phyloP scores from a whole-genome alignment of 805 yeast species.

The Vanderwaltozyma verrucispora region DNA sequence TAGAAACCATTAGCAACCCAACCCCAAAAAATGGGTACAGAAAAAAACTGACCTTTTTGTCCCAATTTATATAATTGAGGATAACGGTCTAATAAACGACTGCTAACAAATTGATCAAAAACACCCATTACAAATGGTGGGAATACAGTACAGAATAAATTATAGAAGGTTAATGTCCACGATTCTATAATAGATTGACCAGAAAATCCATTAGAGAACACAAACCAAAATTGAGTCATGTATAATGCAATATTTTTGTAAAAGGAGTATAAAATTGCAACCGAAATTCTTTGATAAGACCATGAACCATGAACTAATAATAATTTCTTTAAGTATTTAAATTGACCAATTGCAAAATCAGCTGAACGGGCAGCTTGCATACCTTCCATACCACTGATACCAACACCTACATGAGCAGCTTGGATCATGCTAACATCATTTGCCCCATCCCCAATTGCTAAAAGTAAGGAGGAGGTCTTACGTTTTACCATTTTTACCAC shows the following conservation, averaged over 20 bases:
- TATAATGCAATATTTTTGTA: slow-evolving; percentile 92
- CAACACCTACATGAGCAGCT: slow-evolving; percentile 99
- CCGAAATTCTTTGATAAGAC: slow-evolving; percentile 92
- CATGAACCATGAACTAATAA: slow-evolving; percentile 93
- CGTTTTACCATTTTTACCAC: slow-evolving; percentile 91
- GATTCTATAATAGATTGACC: slow-evolving; percentile 96
- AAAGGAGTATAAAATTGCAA: slow-evolving; percentile 87
- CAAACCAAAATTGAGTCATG: slow-evolving; percentile 98
- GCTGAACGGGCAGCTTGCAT: slow-evolving; percentile 99
- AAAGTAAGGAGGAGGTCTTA: slow-evolving; percentile 56
- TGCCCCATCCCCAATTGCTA: slow-evolving; percentile 99
- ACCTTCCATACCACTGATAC: slow-evolving; percentile 98
- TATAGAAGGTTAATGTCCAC: slow-evolving; percentile 95
- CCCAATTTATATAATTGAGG: slow-evolving; percentile 91
- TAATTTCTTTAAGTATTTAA: slow-evolving; percentile 72
- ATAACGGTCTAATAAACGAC: slow-evolving; percentile 78
- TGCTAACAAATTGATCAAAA: slow-evolving; percentile 91
- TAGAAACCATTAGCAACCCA: slow-evolving; percentile 95
- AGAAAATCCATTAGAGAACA: slow-evolving; percentile 81
- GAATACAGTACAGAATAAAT: slow-evolving; percentile 84
- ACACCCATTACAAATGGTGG: slow-evolving; percentile 97
- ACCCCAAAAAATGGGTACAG: slow-evolving; percentile 89
- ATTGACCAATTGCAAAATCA: slow-evolving; percentile 94
- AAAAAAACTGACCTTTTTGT: slow-evolving; percentile 78
- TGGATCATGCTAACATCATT: slow-evolving; percentile 99